Conservation (phyloP, 2,329 filamentous ascomycete species). For the Neocatenulostroma microsporum region DNA sequence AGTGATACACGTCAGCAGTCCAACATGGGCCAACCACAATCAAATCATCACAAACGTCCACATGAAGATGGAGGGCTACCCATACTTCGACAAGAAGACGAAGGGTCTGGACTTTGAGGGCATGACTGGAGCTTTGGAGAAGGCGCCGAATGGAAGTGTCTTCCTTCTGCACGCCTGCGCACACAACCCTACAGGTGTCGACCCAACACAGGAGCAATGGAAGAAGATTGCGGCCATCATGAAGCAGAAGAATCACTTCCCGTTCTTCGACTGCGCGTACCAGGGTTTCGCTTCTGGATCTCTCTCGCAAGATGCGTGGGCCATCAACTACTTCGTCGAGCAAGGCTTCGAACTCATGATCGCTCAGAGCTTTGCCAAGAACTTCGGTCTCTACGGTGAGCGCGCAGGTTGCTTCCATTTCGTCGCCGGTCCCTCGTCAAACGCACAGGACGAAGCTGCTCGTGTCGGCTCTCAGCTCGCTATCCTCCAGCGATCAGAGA, state of each 20-base stretch:
- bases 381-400: conserved; percentile 83
- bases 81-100: conserved; percentile 85
- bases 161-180: conserved; percentile 92
- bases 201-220: conserved; percentile 92
- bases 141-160: conserved; percentile 70
- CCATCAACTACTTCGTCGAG: conserved; percentile 86
- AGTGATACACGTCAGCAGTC: conserved; percentile 82
- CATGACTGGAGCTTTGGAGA: conserved; percentile 64
- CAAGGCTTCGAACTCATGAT: conserved; percentile 67
- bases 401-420: conserved; percentile 95
- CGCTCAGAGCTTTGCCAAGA: conserved; percentile 49
- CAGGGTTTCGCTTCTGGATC: conserved; percentile 95
- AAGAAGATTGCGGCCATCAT: conserved; percentile 75
- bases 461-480: conserved; percentile 81
- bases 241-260: conserved; percentile 74
- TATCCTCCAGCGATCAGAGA: conserved; percentile 92
- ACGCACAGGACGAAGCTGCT: conserved; percentile 52
- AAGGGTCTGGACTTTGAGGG: conserved; percentile 88
- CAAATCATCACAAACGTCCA: conserved; percentile 94
- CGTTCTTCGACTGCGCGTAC: conserved; percentile 97
- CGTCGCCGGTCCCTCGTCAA: conserved; percentile 63
- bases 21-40: conserved; percentile 98
- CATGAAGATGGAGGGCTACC: conserved; percentile 71
- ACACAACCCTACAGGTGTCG: conserved; percentile 96
- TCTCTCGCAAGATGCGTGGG: conserved; percentile 74